A percentile compares a stretch with the other conserved stretches of the same genome.
phyloP scores from a whole-genome alignment of 169 alveolate species.

The Eimeria sp. region DNA sequence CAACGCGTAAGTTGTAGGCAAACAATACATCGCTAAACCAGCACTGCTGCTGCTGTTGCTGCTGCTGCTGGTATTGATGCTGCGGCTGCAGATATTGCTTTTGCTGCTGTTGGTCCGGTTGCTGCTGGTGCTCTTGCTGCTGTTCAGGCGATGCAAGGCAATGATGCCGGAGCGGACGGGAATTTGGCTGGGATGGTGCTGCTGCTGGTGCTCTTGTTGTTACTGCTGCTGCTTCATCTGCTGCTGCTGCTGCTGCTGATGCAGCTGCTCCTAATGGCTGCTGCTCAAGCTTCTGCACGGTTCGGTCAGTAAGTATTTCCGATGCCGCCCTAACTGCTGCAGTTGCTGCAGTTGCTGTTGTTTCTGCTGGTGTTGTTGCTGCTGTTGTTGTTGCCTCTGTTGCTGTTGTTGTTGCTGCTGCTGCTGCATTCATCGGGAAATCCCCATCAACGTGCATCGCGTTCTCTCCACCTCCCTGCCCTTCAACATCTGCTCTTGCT shows the following conservation, averaged over 20 bases:
- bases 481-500: neutral
- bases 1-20: conserved; percentile 61
- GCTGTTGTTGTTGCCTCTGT: neutral
- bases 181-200: neutral
- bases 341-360: neutral
- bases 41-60: conserved; percentile 66
- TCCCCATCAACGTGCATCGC: conserved; percentile 3
- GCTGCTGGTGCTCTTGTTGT: conserved; percentile 18
- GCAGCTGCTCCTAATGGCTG: neutral
- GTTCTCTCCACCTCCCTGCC: neutral
- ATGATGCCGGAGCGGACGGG: neutral
- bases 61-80: conserved; percentile 7
- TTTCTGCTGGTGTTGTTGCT: neutral
- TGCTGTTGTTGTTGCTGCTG: neutral
- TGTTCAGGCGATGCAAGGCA: neutral
- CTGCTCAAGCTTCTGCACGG: too few relatives aligned
- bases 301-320: neutral
- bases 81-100: neutral
- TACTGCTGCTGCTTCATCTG: neutral
- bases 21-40: conserved; percentile 68
- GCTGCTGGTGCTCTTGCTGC: neutral
- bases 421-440: neutral
- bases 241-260: neutral
- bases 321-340: neutral
- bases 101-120: neutral